Evolutionary conservation across 495 filamentous ascomycete species (phyloP).

Genomic region (Penicillium verhagenii): DNA sequence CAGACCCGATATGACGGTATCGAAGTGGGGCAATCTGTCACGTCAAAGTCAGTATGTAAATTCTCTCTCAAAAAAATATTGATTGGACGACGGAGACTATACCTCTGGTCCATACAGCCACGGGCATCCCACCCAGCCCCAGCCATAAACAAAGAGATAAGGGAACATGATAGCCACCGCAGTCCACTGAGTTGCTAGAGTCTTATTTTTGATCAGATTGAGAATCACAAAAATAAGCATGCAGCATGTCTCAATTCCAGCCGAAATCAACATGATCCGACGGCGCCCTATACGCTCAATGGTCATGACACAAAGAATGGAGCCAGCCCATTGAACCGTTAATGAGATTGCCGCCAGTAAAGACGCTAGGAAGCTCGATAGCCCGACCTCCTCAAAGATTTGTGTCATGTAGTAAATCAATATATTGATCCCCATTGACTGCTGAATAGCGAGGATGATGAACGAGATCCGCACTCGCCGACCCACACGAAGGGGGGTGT

Average conservation of each 20-base stretch:
- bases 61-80: background rate
- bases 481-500: conserved; percentile 20
- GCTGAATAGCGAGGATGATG: conserved; percentile 24
- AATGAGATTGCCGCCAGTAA: conserved; percentile 30
- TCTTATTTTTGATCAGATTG: conserved; percentile 9
- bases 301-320: background rate
- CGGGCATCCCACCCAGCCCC: conserved; percentile 23
- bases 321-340: conserved; percentile 8
- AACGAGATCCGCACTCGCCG: conserved; percentile 29
- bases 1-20: conserved; percentile 28
- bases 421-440: conserved; percentile 33
- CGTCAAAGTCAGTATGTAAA: background rate
- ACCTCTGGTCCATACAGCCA: conserved; percentile 32
- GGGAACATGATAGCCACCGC: conserved; percentile 20
- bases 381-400: conserved; percentile 30
- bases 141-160: conserved; percentile 26
- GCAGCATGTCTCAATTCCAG: conserved; percentile 18
- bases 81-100: background rate
- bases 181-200: conserved; percentile 18
- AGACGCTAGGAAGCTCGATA: conserved; percentile 18
- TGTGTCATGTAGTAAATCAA: conserved; percentile 29
- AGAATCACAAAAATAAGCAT: conserved; percentile 24
- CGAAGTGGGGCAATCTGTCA: conserved; percentile 26
- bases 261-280: conserved; percentile 25
- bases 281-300: conserved; percentile 19